These are phyloP conservation scores for Aurantiochytrium sp. DNA, from an alignment of 108 stramenopile species.

Conservation along the genomic window DNA sequence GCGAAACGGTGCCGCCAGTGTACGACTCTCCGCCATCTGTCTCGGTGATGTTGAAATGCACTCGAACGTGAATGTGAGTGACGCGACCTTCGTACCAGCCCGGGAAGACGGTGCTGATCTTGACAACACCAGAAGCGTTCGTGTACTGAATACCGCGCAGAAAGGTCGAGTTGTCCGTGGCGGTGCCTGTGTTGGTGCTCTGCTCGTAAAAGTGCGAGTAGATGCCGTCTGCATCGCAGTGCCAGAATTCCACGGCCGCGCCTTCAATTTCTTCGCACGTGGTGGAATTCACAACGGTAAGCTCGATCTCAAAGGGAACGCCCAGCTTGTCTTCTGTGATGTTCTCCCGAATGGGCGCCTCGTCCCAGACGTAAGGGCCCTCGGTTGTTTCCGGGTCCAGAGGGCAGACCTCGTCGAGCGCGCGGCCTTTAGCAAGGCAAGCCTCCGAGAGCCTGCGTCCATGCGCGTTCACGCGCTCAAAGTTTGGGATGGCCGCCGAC, in stretches of 20 bases:
- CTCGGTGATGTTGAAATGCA: neutral
- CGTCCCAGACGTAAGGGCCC: neutral
- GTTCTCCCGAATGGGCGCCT: neutral
- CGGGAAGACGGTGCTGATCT: neutral
- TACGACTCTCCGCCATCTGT: neutral
- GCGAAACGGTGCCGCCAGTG: neutral
- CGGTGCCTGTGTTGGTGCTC: neutral
- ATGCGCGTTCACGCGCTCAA: neutral
- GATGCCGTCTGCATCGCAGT: neutral
- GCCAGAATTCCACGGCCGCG: conserved; percentile 1
- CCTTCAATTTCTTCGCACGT: neutral
- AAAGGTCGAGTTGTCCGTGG: neutral
- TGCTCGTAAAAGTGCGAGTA: neutral
- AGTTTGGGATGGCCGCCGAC: neutral
- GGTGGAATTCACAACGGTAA: neutral
- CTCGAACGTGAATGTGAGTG: neutral
- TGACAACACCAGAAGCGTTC: neutral
- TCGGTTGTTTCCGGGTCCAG: neutral
- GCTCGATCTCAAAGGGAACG: neutral
- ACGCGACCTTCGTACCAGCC: conserved; percentile 1
- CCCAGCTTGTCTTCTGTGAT: neutral
- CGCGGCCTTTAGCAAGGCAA: neutral
- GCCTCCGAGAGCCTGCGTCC: neutral
- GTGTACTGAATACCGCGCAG: neutral
- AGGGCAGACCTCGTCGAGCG: neutral